These are phyloP conservation scores for Encephalitozoon romaleae DNA, from an alignment of 371 early-diverging fungal genomes.

Conservation along the genomic window DNA sequence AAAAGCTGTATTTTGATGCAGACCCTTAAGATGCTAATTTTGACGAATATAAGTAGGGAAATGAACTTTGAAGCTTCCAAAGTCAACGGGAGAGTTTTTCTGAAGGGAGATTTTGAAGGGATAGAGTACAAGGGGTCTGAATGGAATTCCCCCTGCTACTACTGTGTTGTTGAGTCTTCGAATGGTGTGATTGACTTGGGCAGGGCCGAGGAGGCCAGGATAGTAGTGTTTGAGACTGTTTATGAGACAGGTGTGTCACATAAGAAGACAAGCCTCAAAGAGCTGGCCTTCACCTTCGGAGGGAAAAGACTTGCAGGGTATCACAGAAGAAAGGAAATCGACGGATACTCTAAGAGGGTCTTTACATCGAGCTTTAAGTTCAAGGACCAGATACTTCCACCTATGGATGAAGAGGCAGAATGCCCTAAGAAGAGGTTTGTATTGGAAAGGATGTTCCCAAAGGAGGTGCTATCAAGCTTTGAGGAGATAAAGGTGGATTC, in stretches of 20 bases:
- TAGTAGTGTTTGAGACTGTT: neutral
- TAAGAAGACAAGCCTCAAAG: neutral
- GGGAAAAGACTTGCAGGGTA: constrained; percentile 1
- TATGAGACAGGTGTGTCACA: constrained; percentile 1
- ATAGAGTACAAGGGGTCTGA: constrained; percentile 5
- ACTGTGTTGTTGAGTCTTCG: neutral
- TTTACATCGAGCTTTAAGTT: neutral
- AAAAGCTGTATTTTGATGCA: neutral
- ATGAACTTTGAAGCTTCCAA: neutral
- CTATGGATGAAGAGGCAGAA: neutral
- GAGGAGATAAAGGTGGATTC: constrained; percentile 6
- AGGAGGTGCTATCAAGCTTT: neutral
- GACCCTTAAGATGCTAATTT: neutral
- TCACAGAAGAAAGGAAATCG: constrained; percentile 9
- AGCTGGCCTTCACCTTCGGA: constrained; percentile 31
- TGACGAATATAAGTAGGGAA: neutral
- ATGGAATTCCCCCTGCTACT: constrained; percentile 3
- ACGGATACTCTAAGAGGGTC: neutral
- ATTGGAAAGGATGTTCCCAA: constrained; percentile 22
- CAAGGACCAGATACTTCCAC: constrained; percentile 13
- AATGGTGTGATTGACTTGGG: neutral
- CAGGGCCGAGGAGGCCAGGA: neutral
- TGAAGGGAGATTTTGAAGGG: neutral
- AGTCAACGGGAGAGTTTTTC: neutral
- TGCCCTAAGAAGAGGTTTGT: neutral